These are phyloP conservation scores for Areca catechu DNA, from an alignment of 176 grass and related monocot species.

Conservation along the genomic window DNA sequence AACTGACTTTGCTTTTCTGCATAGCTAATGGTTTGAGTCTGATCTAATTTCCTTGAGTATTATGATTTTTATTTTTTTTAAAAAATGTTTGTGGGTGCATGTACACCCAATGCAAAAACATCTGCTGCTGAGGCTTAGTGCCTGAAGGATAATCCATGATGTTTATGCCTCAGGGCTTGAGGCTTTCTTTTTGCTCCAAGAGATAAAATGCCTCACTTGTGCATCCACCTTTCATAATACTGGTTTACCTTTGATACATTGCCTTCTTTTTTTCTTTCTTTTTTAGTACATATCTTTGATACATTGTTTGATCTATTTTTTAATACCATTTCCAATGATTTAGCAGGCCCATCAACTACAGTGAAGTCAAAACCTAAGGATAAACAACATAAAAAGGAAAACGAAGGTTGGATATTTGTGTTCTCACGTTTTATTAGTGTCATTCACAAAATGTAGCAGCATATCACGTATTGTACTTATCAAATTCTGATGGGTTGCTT, in stretches of 20 bases:
- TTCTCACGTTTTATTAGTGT: no score
- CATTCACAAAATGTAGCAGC: background rate
- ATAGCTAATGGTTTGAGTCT: no score
- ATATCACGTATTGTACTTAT: conserved; percentile 18
- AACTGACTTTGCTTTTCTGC: background rate
- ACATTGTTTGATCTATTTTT: no score
- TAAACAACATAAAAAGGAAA: conserved; percentile 81
- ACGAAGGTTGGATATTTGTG: conserved; percentile 51
- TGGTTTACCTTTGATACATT: no score
- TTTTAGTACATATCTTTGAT: no score
- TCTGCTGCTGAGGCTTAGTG: no score
- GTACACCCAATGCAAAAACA: no score
- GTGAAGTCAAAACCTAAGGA: conserved; percentile 62
- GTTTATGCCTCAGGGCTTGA: background rate
- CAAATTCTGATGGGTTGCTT: conserved; percentile 20
- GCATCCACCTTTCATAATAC: background rate
- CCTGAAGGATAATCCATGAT: no score
- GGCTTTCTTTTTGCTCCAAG: background rate
- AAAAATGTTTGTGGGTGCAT: no score
- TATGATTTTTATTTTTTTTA: no score
- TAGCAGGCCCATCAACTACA: conserved; percentile 35
- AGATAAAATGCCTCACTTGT: background rate
- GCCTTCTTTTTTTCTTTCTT: no score
- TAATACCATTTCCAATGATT: conserved; percentile 2
- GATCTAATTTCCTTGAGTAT: no score